Conservation (phyloP, 805 yeast species). For the Metschnikowia drakensbergensis region DNA sequence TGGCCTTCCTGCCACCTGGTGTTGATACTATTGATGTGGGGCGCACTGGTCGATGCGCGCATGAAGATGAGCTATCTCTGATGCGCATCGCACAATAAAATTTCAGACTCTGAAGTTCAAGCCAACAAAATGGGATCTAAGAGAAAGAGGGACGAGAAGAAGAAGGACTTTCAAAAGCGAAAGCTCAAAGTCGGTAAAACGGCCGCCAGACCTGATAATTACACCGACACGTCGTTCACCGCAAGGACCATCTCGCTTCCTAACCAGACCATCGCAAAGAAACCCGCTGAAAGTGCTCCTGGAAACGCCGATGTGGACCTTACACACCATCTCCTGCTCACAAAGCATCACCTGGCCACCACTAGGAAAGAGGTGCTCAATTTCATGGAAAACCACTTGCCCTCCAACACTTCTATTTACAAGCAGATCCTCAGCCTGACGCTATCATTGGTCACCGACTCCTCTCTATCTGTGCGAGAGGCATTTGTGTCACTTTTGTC, state of each 20-base stretch:
- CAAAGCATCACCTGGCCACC: constrained; percentile 67
- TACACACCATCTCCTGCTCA: constrained; percentile 58
- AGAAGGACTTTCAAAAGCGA: constrained; percentile 69
- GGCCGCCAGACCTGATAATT: constrained; percentile 63
- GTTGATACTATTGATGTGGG: background rate
- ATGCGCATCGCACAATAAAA: constrained; percentile 13
- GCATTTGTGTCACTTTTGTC: constrained; percentile 47
- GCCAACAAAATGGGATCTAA: constrained; percentile 38
- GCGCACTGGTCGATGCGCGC: background rate
- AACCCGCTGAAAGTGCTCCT: constrained; percentile 11
- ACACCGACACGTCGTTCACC: constrained; percentile 81
- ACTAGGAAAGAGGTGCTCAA: constrained; percentile 70
- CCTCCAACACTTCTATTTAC: constrained; percentile 49
- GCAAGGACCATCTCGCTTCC: constrained; percentile 57
- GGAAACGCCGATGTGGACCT: constrained; percentile 42
- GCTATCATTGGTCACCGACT: constrained; percentile 65
- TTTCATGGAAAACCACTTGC: constrained; percentile 49
- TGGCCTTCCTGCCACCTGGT: background rate
- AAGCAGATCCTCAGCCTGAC: constrained; percentile 56
- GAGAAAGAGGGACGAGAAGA: constrained; percentile 59
- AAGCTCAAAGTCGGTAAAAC: constrained; percentile 89
- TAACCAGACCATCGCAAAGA: constrained; percentile 35
- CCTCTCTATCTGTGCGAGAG: constrained; percentile 59
- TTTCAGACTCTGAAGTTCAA: background rate
- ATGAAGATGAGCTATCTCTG: background rate